A percentile compares a stretch with the other conserved stretches of the same genome.
Conservation (phyloP, 1,139 yeast species). For the Blastobotrys apis region DNA sequence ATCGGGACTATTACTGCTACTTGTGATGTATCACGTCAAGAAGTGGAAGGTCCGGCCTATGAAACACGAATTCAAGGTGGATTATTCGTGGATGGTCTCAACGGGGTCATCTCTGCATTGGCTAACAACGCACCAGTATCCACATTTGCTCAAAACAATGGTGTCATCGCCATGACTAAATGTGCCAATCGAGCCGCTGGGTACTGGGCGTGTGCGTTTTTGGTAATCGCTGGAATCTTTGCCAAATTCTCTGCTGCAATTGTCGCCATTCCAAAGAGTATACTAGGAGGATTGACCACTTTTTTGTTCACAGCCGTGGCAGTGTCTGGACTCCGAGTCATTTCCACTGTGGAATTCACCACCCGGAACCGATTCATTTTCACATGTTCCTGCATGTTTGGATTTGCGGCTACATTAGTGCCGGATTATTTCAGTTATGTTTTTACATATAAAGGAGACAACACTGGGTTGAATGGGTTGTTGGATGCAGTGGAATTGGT, state of each 20-base stretch:
- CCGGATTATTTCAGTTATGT: conserved; percentile 68
- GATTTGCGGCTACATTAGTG: conserved; percentile 75
- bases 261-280: conserved; percentile 77
- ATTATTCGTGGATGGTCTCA: conserved; percentile 70
- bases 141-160: conserved; percentile 90
- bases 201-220: conserved; percentile 81
- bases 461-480: conserved; percentile 63
- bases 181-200: conserved; percentile 86
- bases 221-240: conserved; percentile 79
- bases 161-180: conserved; percentile 84
- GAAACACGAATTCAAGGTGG: conserved; percentile 92
- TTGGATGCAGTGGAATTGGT: conserved; percentile 75
- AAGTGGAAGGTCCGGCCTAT: conserved; percentile 72
- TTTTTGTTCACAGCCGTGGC: conserved; percentile 86
- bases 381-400: conserved; percentile 70
- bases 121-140: conserved; percentile 70
- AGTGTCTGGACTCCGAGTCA: conserved; percentile 80
- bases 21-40: conserved; percentile 79
- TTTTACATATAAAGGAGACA: conserved; percentile 70
- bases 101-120: conserved; percentile 68
- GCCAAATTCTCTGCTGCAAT: conserved; percentile 87
- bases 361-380: conserved; percentile 84
- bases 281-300: conserved; percentile 89
- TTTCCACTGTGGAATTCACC: conserved; percentile 64
- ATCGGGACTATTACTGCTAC: conserved; percentile 93